Base-by-base conservation (phyloP, 345 rosid species). In the thale cress (Arabidopsis thaliana) region DNA sequence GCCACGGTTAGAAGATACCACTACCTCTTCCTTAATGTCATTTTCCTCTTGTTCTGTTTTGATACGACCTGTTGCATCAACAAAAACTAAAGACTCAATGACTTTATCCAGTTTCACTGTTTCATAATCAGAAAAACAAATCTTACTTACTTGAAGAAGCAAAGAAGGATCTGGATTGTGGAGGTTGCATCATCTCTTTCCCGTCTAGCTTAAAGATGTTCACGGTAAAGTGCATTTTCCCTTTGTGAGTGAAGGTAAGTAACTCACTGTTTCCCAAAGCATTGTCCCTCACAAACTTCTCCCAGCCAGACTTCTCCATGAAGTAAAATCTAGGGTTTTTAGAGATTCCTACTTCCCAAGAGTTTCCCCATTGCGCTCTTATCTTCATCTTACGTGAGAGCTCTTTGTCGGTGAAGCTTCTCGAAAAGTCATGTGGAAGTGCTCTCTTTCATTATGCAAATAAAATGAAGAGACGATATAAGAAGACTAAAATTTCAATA, bases 61-160 rank as follows among this genome's bases (percentile, higher is more conserved):
- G 25, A 61, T 1, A 20, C 66, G 22, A 25, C 34, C 66, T 61
- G 66, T 40, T 41, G 41, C 66, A 24, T 61, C 20, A 24, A 7
- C 14, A 37, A 12, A 23, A 23, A 60, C 2, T 0, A 38, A 38
- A 23, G 38, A 60, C 38, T 20, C 50, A 40, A 8, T 42, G 22
- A 28, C 52, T 42, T 8, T 12, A 41, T 49, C 6, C 0, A 6
- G 20, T 11, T 11, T 44, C 53, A 64, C 40, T 46, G 25, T 57
- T 22, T 66, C 34, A 50, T 34, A 34, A 65, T 1, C 22, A 25
- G 5, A 9, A 7, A 7, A 13, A 0, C 23, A 49, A 6, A 24
- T 24, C 56, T 49, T 49, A 66, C 56, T 49, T 49, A 66, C 71
- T 33, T 6, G 57, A 49, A 50, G 59, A 16, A 11, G 40, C 28